A percentile compares a stretch with the other conserved stretches of the same genome.
phyloP scores from a whole-genome alignment of 352 stramenopile genomes.

The Thraustotheca clavata region DNA sequence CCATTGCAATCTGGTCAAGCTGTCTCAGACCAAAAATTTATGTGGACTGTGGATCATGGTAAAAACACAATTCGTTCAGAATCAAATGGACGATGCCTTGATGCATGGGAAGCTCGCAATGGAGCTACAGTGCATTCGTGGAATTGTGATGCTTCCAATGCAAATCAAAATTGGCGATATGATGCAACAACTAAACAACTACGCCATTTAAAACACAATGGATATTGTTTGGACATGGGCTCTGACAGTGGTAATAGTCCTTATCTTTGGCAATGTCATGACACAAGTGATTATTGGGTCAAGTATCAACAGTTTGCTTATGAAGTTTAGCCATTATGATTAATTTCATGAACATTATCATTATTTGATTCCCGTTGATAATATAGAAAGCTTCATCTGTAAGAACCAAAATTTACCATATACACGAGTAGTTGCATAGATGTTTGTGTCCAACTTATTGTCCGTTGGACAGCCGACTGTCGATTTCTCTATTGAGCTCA shows the following conservation, averaged over 20 bases:
- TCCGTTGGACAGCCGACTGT: too few species aligned
- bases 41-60: constrained; percentile 4
- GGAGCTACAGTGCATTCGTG: constrained; percentile 53
- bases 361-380: too few species aligned
- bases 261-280: constrained; percentile 17
- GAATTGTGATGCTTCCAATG: constrained; percentile 36
- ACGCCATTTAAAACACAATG: constrained; percentile 36
- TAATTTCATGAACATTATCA: too few species aligned
- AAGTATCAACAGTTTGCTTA: constrained; percentile 2
- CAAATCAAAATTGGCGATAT: constrained; percentile 56
- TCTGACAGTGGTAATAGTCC: background rate
- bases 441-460: too few species aligned
- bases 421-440: too few species aligned
- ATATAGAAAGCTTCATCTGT: too few species aligned
- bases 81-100: background rate
- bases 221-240: constrained; percentile 17
- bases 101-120: constrained; percentile 32
- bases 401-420: too few species aligned
- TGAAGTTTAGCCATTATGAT: too few species aligned
- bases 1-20: constrained; percentile 25
- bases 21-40: constrained; percentile 21
- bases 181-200: constrained; percentile 33
- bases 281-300: background rate
- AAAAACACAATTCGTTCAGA: background rate
- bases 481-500: too few species aligned